These are phyloP conservation scores for Usnea hakonensis DNA, from an alignment of 495 filamentous ascomycete species.

Conservation along the genomic window DNA sequence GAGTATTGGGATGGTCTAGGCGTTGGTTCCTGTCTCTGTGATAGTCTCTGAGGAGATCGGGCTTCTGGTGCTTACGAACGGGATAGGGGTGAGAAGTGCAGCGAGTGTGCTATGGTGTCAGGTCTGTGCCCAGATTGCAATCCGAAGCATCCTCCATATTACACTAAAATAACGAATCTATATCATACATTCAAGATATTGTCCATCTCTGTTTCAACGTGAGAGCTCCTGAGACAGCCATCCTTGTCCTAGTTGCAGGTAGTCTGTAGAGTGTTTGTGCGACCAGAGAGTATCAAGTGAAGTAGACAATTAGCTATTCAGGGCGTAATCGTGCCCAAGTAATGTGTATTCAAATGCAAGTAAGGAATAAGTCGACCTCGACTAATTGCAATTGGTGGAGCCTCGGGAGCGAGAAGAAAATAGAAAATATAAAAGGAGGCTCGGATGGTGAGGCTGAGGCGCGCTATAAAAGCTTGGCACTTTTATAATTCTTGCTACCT, in stretches of 20 bases:
- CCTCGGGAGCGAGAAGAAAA: neutral
- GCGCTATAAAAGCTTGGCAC: constrained; percentile 3
- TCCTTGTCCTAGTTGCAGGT: neutral
- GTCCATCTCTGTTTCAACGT: neutral
- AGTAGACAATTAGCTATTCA: neutral
- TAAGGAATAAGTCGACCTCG: too few species aligned
- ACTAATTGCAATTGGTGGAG: too few species aligned
- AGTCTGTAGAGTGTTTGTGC: neutral
- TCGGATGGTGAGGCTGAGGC: too few species aligned
- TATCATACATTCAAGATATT: neutral
- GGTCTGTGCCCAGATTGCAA: neutral
- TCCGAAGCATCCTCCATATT: neutral
- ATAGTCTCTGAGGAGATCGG: neutral
- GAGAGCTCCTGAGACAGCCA: neutral
- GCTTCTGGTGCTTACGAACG: neutral
- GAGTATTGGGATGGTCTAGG: neutral
- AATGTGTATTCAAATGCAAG: too few species aligned
- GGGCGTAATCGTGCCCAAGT: too few species aligned
- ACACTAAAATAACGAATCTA: constrained; percentile 13
- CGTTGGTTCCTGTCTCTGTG: constrained; percentile 7
- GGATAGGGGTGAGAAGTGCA: constrained; percentile 1
- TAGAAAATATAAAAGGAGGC: too few species aligned
- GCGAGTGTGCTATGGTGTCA: constrained; percentile 10
- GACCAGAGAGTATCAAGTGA: neutral
- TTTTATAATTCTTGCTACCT: too few species aligned